Evolutionary conservation across 345 rosid genomes (phyloP).

Genomic region (Physaria fendleri): DNA sequence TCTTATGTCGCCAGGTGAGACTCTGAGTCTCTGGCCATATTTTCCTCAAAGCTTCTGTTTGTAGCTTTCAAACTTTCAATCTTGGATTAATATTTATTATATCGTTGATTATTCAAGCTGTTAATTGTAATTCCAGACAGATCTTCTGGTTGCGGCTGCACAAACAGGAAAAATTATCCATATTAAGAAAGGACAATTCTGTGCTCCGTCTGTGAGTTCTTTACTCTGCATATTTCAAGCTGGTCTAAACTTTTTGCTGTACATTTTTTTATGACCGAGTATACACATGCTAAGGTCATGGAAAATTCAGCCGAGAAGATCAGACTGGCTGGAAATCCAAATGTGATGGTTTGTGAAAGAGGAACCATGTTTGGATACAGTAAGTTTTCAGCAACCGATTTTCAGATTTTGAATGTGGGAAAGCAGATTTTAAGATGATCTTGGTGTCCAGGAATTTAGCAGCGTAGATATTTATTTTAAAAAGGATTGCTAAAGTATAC

Average conservation of each 20-base stretch:
- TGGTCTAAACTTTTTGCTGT: neutral
- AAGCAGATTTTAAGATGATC: no score
- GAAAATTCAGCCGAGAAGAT: slow-evolving; percentile 78
- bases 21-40: neutral
- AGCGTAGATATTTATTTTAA: neutral
- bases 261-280: neutral
- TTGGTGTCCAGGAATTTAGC: neutral
- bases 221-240: slow-evolving; percentile 1
- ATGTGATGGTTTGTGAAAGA: slow-evolving; percentile 89
- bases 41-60: neutral
- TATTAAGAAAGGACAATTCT: slow-evolving; percentile 90
- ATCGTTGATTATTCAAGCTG: slow-evolving; percentile 10
- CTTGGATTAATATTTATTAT: neutral
- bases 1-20: slow-evolving; percentile 81
- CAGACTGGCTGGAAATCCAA: slow-evolving; percentile 74
- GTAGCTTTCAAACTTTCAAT: neutral
- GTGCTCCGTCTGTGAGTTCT: slow-evolving; percentile 75
- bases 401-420: no score
- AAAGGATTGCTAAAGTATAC: no score
- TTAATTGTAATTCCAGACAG: slow-evolving; percentile 48
- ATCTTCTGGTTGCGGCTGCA: slow-evolving; percentile 91
- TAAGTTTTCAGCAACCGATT: no score
- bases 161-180: slow-evolving; percentile 84
- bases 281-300: slow-evolving; percentile 53
- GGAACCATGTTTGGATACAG: slow-evolving; percentile 96